Evolutionary conservation across 176 grass and related monocot genomes (phyloP).

Genomic region (Lolium perenne): DNA sequence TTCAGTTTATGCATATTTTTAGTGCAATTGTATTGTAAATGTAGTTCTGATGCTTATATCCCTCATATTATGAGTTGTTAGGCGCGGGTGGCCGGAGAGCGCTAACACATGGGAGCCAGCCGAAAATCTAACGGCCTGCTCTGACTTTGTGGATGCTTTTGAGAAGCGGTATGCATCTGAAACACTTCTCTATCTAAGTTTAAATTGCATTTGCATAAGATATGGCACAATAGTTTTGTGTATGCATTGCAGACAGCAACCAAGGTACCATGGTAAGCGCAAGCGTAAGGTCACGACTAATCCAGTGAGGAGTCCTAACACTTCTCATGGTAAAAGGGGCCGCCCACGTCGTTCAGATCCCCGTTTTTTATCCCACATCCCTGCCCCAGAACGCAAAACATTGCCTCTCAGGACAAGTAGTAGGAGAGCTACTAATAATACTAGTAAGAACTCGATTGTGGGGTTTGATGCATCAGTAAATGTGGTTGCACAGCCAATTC

Average conservation of each 20-base stretch:
- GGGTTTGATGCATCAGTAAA: conserved; percentile 31
- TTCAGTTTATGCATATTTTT: conserved; percentile 25
- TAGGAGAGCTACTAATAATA: conserved; percentile 50
- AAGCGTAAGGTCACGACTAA: conserved; percentile 49
- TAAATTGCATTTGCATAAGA: conserved; percentile 17
- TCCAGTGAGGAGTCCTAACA: conserved; percentile 35
- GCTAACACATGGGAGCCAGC: conserved; percentile 89
- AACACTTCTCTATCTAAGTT: conserved; percentile 25
- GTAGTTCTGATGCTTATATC: conserved; percentile 13
- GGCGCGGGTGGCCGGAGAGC: conserved; percentile 78
- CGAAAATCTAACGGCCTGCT: conserved; percentile 71
- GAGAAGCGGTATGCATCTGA: conserved; percentile 55
- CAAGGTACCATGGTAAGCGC: conserved; percentile 57
- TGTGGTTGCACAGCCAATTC: conserved; percentile 19
- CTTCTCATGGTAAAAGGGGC: conserved; percentile 56
- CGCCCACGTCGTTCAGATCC: conserved; percentile 51
- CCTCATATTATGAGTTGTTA: conserved; percentile 41
- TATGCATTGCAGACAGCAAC: conserved; percentile 41
- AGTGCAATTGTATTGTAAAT: conserved; percentile 20
- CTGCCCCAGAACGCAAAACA: conserved; percentile 41
- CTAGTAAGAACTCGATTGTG: conserved; percentile 34
- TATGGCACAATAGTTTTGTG: conserved; percentile 28
- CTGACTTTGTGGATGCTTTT: conserved; percentile 72
- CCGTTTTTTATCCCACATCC: conserved; percentile 3
- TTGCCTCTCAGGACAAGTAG: conserved; percentile 49